Base-by-base conservation (phyloP, 202 grass and related monocot genomes). In the Elaeis oleifera region DNA sequence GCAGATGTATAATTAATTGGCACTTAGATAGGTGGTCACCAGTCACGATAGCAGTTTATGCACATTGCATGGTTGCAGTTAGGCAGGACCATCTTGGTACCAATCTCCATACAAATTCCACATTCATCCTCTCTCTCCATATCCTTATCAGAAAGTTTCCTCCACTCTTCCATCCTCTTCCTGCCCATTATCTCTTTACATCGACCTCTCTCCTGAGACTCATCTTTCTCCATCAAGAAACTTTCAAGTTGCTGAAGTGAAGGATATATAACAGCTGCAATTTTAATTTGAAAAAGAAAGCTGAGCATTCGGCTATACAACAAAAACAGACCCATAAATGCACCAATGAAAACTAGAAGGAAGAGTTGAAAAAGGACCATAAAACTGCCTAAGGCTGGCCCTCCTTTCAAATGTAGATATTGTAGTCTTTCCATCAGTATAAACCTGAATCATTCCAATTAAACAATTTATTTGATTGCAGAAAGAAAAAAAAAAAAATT, bases 31-130 rank as follows among this genome's bases (percentile, higher is more conserved):
- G n/a, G 63, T 39, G 81, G 67, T 80, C 79, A 99, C 95, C 95
- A 99, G 73, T 99, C 83, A 68, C 83, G 83, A 63, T 87, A 99
- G 75, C 95, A 99, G 70, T 99, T 99, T 75, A 99, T 82, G 83
- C 95, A 99, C 95, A 99, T 99, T 64, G 80, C 82, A 55, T 99
- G 95, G 79, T 84, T 94, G 82, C 95, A 99, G 65, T 80, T 99
- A 4, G 95, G 95, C 44, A 99, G 78, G 55, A 99, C 95, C 88
- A 99, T 99, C 78, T 99, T 99, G 70, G 88, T 94, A 78, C 95
- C 94, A 21, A 84, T 69, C 66, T 99, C 95, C 82, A 99, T 52
- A 75, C 95, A 99, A 75, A 99, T 99, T 61, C 95, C 95, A 2
- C 95, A 99, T 70, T 99, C 95, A 25, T 94, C 85, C 49, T 99